Evolutionary conservation across 2,329 filamentous ascomycete species (phyloP).

Genomic region (Aspergillus latus): DNA sequence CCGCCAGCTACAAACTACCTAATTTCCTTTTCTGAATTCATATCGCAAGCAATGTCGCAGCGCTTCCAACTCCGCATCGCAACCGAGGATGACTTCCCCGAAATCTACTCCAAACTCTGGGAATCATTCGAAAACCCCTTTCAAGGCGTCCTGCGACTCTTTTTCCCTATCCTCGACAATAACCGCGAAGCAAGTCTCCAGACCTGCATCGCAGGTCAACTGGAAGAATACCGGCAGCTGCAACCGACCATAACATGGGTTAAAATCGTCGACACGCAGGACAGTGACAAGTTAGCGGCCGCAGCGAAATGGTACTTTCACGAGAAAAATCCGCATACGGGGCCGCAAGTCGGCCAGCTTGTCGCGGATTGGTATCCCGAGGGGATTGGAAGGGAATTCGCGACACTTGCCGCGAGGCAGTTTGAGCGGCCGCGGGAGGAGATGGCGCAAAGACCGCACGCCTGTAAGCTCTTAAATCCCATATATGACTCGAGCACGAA

Average conservation of each 20-base stretch:
- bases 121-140: neutral
- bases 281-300: neutral
- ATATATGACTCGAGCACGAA: neutral
- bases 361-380: slow-evolving; percentile 2
- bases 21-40: no score
- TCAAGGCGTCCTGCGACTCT: slow-evolving; percentile 1
- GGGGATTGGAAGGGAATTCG: neutral
- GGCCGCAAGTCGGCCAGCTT: neutral
- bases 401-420: neutral
- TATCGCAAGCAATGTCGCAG: no score
- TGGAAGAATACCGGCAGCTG: neutral
- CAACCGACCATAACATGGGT: neutral
- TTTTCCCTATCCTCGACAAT: neutral
- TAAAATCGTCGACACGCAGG: neutral
- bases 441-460: neutral
- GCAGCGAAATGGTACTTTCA: slow-evolving; percentile 1
- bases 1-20: no score
- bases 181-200: neutral
- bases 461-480: neutral
- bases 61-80: neutral
- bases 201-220: neutral
- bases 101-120: neutral
- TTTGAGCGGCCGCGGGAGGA: neutral
- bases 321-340: neutral
- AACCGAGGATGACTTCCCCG: neutral